Evolutionary conservation across 805 yeast species (phyloP).

Genomic region (Saturnispora serradocipensis): DNA sequence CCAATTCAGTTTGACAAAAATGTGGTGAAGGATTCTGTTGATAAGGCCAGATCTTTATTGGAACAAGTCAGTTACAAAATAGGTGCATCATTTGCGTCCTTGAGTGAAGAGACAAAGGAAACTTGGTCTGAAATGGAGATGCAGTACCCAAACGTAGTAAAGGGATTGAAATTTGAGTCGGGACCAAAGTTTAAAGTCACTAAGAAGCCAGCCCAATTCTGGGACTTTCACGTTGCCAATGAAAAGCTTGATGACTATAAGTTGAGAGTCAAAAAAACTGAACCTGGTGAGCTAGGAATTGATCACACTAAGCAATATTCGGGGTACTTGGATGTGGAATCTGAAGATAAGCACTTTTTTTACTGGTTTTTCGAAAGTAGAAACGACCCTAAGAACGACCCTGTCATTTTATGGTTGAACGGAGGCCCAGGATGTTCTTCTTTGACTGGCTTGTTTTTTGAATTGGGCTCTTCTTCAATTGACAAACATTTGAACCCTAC

Average conservation of each 20-base stretch:
- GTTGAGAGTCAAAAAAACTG: slow-evolving; percentile 40
- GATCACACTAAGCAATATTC: slow-evolving; percentile 63
- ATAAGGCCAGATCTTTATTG: slow-evolving; percentile 21
- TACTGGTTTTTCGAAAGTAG: slow-evolving; percentile 93
- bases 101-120: slow-evolving; percentile 40
- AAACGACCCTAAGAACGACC: slow-evolving; percentile 78
- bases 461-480: slow-evolving; percentile 81
- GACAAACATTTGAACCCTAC: slow-evolving; percentile 57
- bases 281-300: slow-evolving; percentile 42
- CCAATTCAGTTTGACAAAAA: slow-evolving; percentile 9
- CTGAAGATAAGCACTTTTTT: slow-evolving; percentile 76
- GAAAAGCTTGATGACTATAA: slow-evolving; percentile 36
- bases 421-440: slow-evolving; percentile 98
- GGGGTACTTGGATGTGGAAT: slow-evolving; percentile 62
- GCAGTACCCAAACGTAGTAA: slow-evolving; percentile 48
- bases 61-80: slow-evolving; percentile 41
- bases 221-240: slow-evolving; percentile 27
- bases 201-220: slow-evolving; percentile 26
- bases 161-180: slow-evolving; percentile 40
- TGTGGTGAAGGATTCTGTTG: neutral
- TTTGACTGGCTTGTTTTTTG: slow-evolving; percentile 81
- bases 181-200: slow-evolving; percentile 36
- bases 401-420: slow-evolving; percentile 78
- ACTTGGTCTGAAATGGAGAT: slow-evolving; percentile 58
- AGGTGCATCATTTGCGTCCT: slow-evolving; percentile 39